Percentiles rank a stretch among this genome's conserved stretches.
These are phyloP conservation scores for Castanea crenata DNA, from an alignment of 306 rosid genomes.

Conservation along the genomic window DNA sequence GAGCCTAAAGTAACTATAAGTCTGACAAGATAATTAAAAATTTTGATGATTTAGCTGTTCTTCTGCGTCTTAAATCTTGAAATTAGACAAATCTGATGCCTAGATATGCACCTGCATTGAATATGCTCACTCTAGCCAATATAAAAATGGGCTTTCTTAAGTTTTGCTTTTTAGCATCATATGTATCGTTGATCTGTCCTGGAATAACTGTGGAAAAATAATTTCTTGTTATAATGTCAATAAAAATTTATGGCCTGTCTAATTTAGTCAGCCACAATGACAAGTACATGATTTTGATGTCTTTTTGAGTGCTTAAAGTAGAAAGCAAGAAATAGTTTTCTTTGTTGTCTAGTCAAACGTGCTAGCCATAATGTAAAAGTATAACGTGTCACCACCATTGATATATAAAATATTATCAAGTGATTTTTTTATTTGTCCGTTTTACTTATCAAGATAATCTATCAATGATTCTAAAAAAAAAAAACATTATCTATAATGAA, in stretches of 20 bases:
- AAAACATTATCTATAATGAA: too few species aligned
- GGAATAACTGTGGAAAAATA: not conserved
- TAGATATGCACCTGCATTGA: not conserved
- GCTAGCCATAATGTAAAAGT: not conserved
- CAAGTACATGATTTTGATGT: not conserved
- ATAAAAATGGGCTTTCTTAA: not conserved
- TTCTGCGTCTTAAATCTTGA: not conserved
- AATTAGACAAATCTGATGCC: not conserved
- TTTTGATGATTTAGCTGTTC: not conserved
- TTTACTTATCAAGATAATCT: too few species aligned
- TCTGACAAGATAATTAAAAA: not conserved
- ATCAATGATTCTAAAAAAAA: too few species aligned
- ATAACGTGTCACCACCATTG: not conserved
- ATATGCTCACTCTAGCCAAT: not conserved
- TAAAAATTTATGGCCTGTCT: not conserved
- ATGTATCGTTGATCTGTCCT: not conserved
- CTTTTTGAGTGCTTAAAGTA: not conserved
- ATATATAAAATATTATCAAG: too few species aligned
- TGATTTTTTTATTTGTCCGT: too few species aligned
- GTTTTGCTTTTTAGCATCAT: not conserved
- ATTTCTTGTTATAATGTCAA: not conserved
- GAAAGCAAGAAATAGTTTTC: not conserved
- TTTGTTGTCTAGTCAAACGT: not conserved
- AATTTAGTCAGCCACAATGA: not conserved
- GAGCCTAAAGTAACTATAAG: not conserved